A percentile compares a stretch with the other conserved stretches of the same genome.
Conservation (phyloP, 495 filamentous ascomycete genomes). For the Evansstolkia leycettana region DNA sequence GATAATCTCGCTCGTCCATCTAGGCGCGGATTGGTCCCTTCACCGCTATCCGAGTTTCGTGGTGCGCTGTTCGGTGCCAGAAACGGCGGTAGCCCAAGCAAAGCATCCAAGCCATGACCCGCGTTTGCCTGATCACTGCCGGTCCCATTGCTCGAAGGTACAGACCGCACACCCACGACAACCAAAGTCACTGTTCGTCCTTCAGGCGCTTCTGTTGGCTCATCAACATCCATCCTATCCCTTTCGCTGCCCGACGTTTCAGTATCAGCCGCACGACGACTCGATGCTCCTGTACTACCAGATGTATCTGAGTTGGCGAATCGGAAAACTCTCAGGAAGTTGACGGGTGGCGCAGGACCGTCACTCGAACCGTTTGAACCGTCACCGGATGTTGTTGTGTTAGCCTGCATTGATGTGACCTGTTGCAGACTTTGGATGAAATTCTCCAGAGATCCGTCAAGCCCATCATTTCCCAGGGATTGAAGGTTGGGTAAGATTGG, state of each 20-base stretch:
- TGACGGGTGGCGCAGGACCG: slow-evolving; percentile 35
- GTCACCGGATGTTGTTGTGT: slow-evolving; percentile 21
- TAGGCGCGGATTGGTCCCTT: slow-evolving; percentile 20
- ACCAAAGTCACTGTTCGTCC: slow-evolving; percentile 56
- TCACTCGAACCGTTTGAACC: slow-evolving; percentile 13
- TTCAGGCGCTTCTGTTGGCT: slow-evolving; percentile 36
- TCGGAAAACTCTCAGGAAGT: slow-evolving; percentile 49
- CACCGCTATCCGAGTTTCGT: slow-evolving; percentile 22
- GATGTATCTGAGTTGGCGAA: slow-evolving; percentile 39
- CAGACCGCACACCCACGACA: slow-evolving; percentile 61
- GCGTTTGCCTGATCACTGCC: slow-evolving; percentile 29
- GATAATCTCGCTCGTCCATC: slow-evolving; percentile 40
- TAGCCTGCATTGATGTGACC: slow-evolving; percentile 33
- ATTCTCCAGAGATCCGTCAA: slow-evolving; percentile 43
- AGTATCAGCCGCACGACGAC: slow-evolving; percentile 8
- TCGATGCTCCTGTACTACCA: slow-evolving; percentile 8
- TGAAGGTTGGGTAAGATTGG: slow-evolving; percentile 46
- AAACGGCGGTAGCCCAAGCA: slow-evolving; percentile 45
- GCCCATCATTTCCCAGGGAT: slow-evolving; percentile 41
- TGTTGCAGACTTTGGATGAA: slow-evolving; percentile 46
- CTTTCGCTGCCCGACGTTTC: slow-evolving; percentile 6
- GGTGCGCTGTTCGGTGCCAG: slow-evolving; percentile 42
- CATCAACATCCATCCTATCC: slow-evolving; percentile 29
- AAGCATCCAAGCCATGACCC: slow-evolving; percentile 31
- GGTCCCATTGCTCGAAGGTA: slow-evolving; percentile 39